phyloP scores from a whole-genome alignment of 2,329 filamentous ascomycete genomes.

The Aspergillus sp. region DNA sequence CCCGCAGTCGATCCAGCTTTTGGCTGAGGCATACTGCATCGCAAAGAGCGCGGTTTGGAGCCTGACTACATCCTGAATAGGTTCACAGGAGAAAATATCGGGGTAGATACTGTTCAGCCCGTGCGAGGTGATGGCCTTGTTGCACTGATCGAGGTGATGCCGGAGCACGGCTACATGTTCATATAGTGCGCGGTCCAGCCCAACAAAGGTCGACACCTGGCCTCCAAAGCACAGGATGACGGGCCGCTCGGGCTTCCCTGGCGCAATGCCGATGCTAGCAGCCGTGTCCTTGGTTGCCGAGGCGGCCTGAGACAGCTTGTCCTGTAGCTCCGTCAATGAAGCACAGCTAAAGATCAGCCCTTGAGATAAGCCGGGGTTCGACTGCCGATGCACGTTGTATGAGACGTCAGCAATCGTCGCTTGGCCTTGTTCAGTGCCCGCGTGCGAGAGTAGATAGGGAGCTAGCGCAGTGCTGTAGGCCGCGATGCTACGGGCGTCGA shows the following conservation, averaged over 20 bases:
- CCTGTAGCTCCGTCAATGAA: not conserved
- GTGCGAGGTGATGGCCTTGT: constrained; percentile 8
- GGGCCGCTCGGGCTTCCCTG: constrained; percentile 1
- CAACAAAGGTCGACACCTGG: constrained; percentile 30
- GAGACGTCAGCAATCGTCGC: not conserved
- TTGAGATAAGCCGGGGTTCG: not conserved
- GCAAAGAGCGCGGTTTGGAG: constrained; percentile 40
- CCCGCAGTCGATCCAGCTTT: constrained; percentile 38
- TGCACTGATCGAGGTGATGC: constrained; percentile 28
- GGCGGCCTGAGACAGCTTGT: too few relatives aligned
- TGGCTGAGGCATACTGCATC: constrained; percentile 37
- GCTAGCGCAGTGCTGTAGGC: too few relatives aligned
- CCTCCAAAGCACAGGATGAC: constrained; percentile 43
- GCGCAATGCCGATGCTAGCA: too few relatives aligned
- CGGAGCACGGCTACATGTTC: constrained; percentile 26
- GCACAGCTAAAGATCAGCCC: not conserved
- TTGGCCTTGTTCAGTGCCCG: too few relatives aligned
- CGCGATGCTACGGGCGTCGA: too few relatives aligned
- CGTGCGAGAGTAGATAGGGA: too few relatives aligned
- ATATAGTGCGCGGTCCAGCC: constrained; percentile 28
- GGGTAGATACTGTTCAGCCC: constrained; percentile 35
- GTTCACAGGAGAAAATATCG: constrained; percentile 21
- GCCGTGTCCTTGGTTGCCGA: too few relatives aligned
- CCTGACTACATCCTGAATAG: constrained; percentile 18
- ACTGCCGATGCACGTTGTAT: not conserved